A percentile compares a stretch with the other conserved stretches of the same genome.
Evolutionary conservation across 257 asterid species (phyloP).

Genomic region (Forsythia suspensa): DNA sequence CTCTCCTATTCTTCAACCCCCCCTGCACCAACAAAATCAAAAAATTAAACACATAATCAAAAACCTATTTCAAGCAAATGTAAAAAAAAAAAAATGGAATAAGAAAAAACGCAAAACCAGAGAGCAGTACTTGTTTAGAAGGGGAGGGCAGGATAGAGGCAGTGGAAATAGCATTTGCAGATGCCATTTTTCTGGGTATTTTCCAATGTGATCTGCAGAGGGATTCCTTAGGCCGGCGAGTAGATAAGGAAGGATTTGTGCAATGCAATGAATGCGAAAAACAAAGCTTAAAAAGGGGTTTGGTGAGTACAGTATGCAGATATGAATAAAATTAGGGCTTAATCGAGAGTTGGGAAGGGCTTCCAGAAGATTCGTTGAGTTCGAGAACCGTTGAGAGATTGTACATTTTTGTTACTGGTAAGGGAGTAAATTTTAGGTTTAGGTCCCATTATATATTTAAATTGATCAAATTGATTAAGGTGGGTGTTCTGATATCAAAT

Average conservation of each 20-base stretch:
- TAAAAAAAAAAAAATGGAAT: not conserved
- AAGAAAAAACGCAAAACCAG: not conserved
- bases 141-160: constrained; percentile 64
- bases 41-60: not conserved
- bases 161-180: constrained; percentile 80
- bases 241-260: constrained; percentile 37
- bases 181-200: constrained; percentile 56
- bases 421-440: no score
- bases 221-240: constrained; percentile 13
- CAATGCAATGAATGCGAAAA: not conserved
- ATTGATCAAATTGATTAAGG: no score
- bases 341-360: constrained; percentile 4
- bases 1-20: constrained; percentile 56
- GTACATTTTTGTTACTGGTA: not conserved
- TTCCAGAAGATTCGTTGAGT: constrained; percentile 39
- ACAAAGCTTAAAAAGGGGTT: not conserved
- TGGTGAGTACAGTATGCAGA: not conserved
- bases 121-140: constrained; percentile 46
- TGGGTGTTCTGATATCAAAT: no score
- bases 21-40: constrained; percentile 38
- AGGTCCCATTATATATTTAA: no score
- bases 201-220: constrained; percentile 2
- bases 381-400: constrained; percentile 27
- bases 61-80: constrained; percentile 5
- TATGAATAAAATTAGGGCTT: not conserved